phyloP scores from a whole-genome alignment of 768 basidiomycete genomes.

The Xerocomus potaroensis region DNA sequence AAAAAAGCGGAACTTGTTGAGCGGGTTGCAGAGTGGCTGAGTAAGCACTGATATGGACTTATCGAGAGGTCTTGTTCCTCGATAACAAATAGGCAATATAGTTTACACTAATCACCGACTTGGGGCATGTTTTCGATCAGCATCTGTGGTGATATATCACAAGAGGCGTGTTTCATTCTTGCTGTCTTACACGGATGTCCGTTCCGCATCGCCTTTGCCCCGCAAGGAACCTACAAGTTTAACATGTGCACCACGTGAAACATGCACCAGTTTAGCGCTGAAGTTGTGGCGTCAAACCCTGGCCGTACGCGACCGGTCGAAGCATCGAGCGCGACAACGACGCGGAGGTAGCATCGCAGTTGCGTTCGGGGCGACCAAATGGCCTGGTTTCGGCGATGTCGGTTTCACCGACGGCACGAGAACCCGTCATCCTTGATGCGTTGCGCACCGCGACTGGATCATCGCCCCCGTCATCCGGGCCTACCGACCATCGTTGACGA shows the following conservation, averaged over 20 bases:
- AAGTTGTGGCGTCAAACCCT: not conserved
- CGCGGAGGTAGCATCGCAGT: constrained; percentile 4
- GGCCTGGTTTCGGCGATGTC: not conserved
- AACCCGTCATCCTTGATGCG: too few relatives aligned
- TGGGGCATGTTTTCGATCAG: constrained; percentile 4
- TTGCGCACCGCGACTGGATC: too few relatives aligned
- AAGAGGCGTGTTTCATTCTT: not conserved
- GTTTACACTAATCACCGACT: not conserved
- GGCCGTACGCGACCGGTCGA: too few relatives aligned
- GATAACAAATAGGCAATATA: not conserved
- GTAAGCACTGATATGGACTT: constrained; percentile 30
- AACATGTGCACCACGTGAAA: not conserved
- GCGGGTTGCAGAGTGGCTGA: constrained; percentile 61
- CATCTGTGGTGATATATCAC: too few relatives aligned
- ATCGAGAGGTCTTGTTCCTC: not conserved
- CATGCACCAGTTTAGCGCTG: constrained; percentile 1
- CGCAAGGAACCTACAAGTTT: not conserved
- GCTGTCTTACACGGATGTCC: not conserved
- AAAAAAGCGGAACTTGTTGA: constrained; percentile 72
- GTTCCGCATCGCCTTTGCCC: not conserved
- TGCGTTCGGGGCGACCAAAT: not conserved
- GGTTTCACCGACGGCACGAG: not conserved
- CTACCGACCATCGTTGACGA: too few relatives aligned
- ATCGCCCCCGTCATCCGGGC: too few relatives aligned
- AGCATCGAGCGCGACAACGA: too few relatives aligned